Conservation (phyloP, 345 rosid genomes). For the Brassica incana region DNA sequence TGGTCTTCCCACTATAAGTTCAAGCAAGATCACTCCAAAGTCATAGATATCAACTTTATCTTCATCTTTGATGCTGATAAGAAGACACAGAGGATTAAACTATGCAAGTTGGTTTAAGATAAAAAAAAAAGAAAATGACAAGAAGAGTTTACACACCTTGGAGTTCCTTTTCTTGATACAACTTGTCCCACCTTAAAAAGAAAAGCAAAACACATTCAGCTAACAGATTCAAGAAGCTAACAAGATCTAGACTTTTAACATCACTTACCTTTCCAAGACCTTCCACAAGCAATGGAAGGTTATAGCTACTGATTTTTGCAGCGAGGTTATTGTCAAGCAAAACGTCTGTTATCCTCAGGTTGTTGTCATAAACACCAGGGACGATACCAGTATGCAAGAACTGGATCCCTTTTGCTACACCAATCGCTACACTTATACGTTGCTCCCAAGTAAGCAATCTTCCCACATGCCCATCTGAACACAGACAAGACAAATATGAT, state of each 20-base stretch:
- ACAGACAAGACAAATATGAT: slow-evolving; percentile 11
- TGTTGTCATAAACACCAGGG: slow-evolving; percentile 78
- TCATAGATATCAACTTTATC: slow-evolving; percentile 68
- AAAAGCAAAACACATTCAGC: slow-evolving; percentile 18
- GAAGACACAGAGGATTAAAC: slow-evolving; percentile 23
- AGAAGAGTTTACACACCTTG: slow-evolving; percentile 49
- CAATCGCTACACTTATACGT: slow-evolving; percentile 80
- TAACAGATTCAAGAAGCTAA: slow-evolving; percentile 15
- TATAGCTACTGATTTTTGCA: slow-evolving; percentile 83
- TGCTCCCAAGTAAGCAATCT: slow-evolving; percentile 71
- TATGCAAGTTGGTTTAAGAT: not conserved
- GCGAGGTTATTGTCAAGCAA: slow-evolving; percentile 77
- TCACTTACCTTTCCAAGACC: slow-evolving; percentile 57
- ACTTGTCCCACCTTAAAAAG: slow-evolving; percentile 55
- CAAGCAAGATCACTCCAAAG: slow-evolving; percentile 85
- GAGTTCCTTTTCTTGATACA: slow-evolving; percentile 46
- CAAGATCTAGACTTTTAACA: not conserved
- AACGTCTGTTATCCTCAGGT: slow-evolving; percentile 78
- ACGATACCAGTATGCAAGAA: slow-evolving; percentile 90
- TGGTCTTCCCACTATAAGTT: slow-evolving; percentile 73
- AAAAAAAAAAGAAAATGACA: not conserved
- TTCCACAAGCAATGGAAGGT: slow-evolving; percentile 74
- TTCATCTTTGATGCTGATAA: slow-evolving; percentile 48
- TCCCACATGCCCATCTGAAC: slow-evolving; percentile 50
- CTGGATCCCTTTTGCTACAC: slow-evolving; percentile 85